Conservation (phyloP, 192 early-diverging fungal genomes). For the Podila minutissima region DNA sequence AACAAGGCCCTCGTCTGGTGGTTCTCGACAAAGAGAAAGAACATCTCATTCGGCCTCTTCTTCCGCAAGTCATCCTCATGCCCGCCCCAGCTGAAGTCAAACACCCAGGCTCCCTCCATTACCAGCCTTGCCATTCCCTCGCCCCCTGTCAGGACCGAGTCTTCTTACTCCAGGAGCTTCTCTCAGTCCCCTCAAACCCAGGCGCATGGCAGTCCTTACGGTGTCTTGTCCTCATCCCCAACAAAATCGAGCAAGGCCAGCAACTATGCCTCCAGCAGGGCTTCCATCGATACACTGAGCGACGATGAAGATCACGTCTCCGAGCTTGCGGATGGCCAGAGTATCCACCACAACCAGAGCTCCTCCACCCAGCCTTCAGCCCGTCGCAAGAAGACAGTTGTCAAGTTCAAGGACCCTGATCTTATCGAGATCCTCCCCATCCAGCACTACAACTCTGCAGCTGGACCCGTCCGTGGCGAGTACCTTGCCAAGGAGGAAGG, state of each 20-base stretch:
- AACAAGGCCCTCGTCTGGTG: conserved; percentile 91
- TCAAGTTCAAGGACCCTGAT: conserved; percentile 67
- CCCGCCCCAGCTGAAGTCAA: conserved; percentile 28
- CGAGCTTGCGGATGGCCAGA: conserved; percentile 3
- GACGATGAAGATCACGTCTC: conserved; percentile 26
- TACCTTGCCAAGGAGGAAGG: conserved; percentile 80
- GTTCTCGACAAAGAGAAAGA: conserved; percentile 92
- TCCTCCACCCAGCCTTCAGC: conserved; percentile 34
- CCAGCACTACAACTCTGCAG: conserved; percentile 86
- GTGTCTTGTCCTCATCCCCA: neutral
- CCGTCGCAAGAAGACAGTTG: conserved; percentile 54
- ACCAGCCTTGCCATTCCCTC: conserved; percentile 12
- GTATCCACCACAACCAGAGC: conserved; percentile 28
- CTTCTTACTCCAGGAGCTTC: neutral
- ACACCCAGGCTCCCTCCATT: conserved; percentile 28
- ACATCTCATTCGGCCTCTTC: conserved; percentile 90
- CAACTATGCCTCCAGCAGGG: conserved; percentile 46
- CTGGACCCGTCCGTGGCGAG: conserved; percentile 83
- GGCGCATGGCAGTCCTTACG: neutral
- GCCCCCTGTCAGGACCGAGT: neutral
- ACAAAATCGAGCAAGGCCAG: neutral
- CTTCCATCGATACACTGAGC: conserved; percentile 27
- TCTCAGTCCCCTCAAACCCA: conserved; percentile 1
- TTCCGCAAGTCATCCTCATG: conserved; percentile 37
- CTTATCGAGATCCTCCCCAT: conserved; percentile 81